phyloP scores from a whole-genome alignment of 352 stramenopile species.

The Phytophthora idaei region DNA sequence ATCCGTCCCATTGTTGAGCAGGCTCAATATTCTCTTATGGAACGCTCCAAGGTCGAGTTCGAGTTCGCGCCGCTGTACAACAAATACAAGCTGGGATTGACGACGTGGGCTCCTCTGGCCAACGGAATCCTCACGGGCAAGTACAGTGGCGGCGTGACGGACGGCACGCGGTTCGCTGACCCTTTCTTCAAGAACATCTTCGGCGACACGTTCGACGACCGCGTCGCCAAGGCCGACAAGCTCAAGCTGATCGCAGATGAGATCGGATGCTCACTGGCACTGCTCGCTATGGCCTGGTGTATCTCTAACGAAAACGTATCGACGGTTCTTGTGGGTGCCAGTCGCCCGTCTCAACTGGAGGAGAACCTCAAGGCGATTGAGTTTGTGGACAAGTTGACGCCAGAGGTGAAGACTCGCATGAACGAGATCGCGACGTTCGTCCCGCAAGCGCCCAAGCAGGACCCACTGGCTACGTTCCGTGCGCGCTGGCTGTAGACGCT shows the following conservation, averaged over 20 bases:
- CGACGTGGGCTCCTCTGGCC: constrained; percentile 36
- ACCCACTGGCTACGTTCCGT: constrained; percentile 18
- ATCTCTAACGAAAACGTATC: constrained; percentile 57
- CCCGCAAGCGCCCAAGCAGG: constrained; percentile 7
- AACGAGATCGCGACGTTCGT: constrained; percentile 45
- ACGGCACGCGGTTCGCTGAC: constrained; percentile 40
- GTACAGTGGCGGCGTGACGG: constrained; percentile 47
- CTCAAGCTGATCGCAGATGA: constrained; percentile 44
- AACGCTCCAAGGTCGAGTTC: constrained; percentile 57
- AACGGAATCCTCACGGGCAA: constrained; percentile 69
- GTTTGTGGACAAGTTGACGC: constrained; percentile 51
- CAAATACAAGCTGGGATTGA: constrained; percentile 39
- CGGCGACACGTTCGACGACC: constrained; percentile 33
- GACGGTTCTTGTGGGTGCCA: constrained; percentile 52
- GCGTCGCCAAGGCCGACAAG: constrained; percentile 49
- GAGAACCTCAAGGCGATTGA: constrained; percentile 39
- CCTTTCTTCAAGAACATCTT: constrained; percentile 20
- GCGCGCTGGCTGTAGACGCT: constrained; percentile 12
- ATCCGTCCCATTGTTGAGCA: constrained; percentile 51
- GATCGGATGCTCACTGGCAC: constrained; percentile 33
- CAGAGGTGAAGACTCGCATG: constrained; percentile 56
- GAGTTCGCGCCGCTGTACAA: constrained; percentile 53
- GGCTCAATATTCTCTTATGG: constrained; percentile 61
- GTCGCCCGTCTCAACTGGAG: constrained; percentile 34
- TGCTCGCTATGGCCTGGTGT: constrained; percentile 47